phyloP scores from a whole-genome alignment of 2,329 filamentous ascomycete species.

The Diaporthe citriasiana region DNA sequence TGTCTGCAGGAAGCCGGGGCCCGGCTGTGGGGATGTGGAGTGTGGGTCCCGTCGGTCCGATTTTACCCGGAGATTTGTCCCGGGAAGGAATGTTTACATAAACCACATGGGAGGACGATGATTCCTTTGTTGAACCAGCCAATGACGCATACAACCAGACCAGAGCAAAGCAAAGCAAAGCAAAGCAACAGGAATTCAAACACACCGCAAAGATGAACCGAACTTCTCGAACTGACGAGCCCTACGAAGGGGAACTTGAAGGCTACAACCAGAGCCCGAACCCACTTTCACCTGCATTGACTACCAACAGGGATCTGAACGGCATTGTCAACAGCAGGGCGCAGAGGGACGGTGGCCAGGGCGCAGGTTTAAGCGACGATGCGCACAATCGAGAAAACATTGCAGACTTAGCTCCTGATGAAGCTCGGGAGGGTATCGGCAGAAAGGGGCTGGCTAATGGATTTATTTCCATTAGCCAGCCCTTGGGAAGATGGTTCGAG shows the following conservation, averaged over 20 bases:
- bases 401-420: not conserved
- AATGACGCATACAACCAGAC: not conserved
- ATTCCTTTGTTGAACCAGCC: not conserved
- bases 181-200: not conserved
- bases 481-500: not conserved
- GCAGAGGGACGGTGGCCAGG: not conserved
- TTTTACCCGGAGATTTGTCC: not conserved
- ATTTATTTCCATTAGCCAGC: constrained; percentile 1
- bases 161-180: not conserved
- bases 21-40: too few relatives aligned
- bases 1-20: too few relatives aligned
- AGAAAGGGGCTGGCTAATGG: constrained; percentile 1
- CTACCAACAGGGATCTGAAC: constrained; percentile 7
- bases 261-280: not conserved
- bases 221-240: not conserved
- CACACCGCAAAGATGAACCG: not conserved
- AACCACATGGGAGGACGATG: not conserved
- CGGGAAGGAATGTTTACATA: not conserved
- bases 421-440: not conserved
- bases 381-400: not conserved
- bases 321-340: not conserved
- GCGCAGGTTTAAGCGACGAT: not conserved
- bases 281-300: not conserved
- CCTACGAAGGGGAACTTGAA: not conserved
- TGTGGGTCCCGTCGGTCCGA: not conserved